Conservation (phyloP, 345 rosid genomes). For the Linum usitatissimum region DNA sequence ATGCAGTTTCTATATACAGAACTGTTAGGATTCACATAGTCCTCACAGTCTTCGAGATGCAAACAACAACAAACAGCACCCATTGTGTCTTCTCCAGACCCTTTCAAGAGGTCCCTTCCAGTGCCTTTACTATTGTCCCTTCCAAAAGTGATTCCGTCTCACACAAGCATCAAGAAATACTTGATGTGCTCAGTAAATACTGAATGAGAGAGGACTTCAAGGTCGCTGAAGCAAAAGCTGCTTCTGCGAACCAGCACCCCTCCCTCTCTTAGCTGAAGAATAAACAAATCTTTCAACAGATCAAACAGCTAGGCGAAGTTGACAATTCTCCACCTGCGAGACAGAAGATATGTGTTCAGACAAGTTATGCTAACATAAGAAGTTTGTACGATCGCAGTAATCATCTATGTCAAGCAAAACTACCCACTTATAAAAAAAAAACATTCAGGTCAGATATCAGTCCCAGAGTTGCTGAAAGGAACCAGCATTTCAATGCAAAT, state of each 20-base stretch:
- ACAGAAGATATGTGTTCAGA: conserved; percentile 2
- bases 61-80: conserved; percentile 88
- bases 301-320: conserved; percentile 7
- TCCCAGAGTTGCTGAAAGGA: not conserved
- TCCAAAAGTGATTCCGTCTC: conserved; percentile 13
- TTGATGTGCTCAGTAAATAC: conserved; percentile 6
- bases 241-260: conserved; percentile 51
- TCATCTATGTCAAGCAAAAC: conserved; percentile 1
- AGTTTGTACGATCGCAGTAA: conserved; percentile 7
- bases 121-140: conserved; percentile 17
- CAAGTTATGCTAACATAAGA: conserved; percentile 5
- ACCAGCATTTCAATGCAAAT: not conserved
- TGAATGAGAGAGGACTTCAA: conserved; percentile 39
- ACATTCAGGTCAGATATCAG: conserved; percentile 1
- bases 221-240: conserved; percentile 39
- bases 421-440: conserved; percentile 5
- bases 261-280: conserved; percentile 27
- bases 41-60: conserved; percentile 53
- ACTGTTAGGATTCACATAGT: conserved; percentile 65
- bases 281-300: conserved; percentile 8
- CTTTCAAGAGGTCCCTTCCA: conserved; percentile 20
- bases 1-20: conserved; percentile 66
- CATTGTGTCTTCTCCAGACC: conserved; percentile 41
- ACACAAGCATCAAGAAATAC: conserved; percentile 15
- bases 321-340: conserved; percentile 29